A percentile compares a stretch with the other conserved stretches of the same genome.
Evolutionary conservation across 495 filamentous ascomycete species (phyloP).

Genomic region (Amphirosellinia nigrospora): DNA sequence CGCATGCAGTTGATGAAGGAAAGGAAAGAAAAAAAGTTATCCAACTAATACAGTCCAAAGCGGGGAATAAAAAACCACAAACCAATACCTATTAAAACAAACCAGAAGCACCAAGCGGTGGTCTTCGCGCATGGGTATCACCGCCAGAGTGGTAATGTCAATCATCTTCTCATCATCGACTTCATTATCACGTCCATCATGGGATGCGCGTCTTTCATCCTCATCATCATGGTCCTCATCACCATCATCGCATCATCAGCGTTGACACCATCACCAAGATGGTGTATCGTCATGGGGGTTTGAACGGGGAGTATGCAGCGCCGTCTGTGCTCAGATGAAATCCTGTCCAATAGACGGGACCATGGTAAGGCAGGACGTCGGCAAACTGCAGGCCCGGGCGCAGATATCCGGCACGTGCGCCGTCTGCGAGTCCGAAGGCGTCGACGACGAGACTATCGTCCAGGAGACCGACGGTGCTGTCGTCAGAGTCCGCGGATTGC

Average conservation of each 20-base stretch:
- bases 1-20: not conserved
- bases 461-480: constrained; percentile 23
- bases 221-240: constrained; percentile 6
- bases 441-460: constrained; percentile 9
- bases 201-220: not conserved
- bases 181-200: constrained; percentile 1
- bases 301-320: not conserved
- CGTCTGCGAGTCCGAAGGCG: not conserved
- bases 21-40: not conserved
- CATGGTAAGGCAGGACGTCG: constrained; percentile 22
- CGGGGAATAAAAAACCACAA: not conserved
- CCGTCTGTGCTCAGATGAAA: not conserved
- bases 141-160: not conserved
- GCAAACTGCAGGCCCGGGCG: constrained; percentile 27
- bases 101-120: constrained; percentile 1
- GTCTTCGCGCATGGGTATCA: not conserved
- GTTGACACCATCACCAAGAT: not conserved
- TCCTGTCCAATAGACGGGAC: constrained; percentile 7
- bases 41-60: not conserved
- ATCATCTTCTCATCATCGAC: not conserved
- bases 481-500: constrained; percentile 16
- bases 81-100: constrained; percentile 10
- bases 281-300: not conserved
- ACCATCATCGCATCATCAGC: too few species aligned
- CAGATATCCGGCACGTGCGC: constrained; percentile 20